Percentiles rank a stretch among this genome's conserved stretches.
These are phyloP conservation scores for Thermomyces lanuginosus DNA, from an alignment of 2,329 filamentous ascomycete genomes.

Conservation along the genomic window DNA sequence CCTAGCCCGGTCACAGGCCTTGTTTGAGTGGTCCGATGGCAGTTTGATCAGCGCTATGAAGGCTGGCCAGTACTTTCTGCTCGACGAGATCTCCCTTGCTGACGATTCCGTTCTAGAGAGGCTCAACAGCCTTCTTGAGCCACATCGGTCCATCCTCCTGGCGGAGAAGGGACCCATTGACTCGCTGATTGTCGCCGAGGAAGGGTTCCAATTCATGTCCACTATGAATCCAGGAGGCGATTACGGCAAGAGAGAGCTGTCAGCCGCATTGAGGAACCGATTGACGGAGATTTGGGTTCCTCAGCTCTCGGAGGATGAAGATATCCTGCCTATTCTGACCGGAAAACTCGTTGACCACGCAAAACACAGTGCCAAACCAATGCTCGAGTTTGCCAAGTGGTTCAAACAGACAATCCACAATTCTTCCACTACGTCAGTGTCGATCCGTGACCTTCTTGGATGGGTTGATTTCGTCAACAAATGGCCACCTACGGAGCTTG, in stretches of 20 bases:
- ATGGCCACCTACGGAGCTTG: constrained; percentile 32
- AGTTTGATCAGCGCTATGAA: constrained; percentile 90
- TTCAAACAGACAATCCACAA: constrained; percentile 69
- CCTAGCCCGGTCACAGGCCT: constrained; percentile 53
- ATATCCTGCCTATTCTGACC: constrained; percentile 72
- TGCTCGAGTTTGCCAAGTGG: constrained; percentile 84
- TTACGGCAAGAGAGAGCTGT: constrained; percentile 94
- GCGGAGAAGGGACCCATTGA: constrained; percentile 85
- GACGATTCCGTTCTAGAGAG: constrained; percentile 95
- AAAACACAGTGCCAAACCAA: constrained; percentile 45
- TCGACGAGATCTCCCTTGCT: constrained; percentile 94
- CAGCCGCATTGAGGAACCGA: constrained; percentile 82
- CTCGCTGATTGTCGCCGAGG: constrained; percentile 56
- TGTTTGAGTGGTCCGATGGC: constrained; percentile 95
- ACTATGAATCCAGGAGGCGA: constrained; percentile 99
- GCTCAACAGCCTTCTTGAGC: constrained; percentile 89
- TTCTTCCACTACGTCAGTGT: constrained; percentile 60
- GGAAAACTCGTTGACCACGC: constrained; percentile 48
- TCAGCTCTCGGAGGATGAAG: constrained; percentile 63
- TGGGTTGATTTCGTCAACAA: constrained; percentile 90
- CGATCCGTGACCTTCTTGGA: constrained; percentile 77
- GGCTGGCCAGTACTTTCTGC: constrained; percentile 71
- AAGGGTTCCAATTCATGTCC: constrained; percentile 87
- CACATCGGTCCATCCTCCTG: constrained; percentile 67
- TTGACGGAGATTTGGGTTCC: constrained; percentile 99